These are phyloP conservation scores for Trypanosoma mega DNA, from an alignment of 208 protist species.

Conservation along the genomic window DNA sequence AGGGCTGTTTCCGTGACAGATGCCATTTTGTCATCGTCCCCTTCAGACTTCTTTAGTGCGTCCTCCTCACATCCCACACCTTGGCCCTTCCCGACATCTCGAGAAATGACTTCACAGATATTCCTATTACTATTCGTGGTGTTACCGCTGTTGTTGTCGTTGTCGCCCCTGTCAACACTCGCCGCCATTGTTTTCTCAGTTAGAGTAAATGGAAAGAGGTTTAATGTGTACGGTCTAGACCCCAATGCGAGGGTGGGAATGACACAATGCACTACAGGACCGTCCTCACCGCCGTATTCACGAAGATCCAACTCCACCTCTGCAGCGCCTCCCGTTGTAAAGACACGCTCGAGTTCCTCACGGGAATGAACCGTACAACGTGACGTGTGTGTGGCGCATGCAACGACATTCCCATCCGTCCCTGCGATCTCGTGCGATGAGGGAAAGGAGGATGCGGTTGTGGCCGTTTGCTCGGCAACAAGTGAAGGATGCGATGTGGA, in stretches of 20 bases:
- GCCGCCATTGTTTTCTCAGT: no score
- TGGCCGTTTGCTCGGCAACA: no score
- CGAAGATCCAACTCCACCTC: conserved; percentile 13
- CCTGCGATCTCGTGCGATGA: neutral
- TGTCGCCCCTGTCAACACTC: neutral
- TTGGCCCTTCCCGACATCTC: no score
- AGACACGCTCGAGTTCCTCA: conserved; percentile 20
- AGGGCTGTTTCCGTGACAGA: no score
- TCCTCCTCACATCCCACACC: no score
- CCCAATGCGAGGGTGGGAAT: neutral
- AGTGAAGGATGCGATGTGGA: no score
- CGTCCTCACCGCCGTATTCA: neutral
- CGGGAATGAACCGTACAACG: conserved; percentile 17
- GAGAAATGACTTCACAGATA: no score
- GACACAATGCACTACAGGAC: neutral
- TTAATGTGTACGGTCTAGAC: neutral
- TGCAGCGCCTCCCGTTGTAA: neutral
- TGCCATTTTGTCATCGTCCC: no score
- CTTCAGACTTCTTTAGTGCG: no score
- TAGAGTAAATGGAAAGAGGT: neutral
- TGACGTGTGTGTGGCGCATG: neutral
- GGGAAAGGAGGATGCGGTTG: neutral
- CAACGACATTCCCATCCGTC: neutral
- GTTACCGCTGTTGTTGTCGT: no score
- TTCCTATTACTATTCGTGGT: no score